phyloP scores from a whole-genome alignment of 768 basidiomycete genomes.

The Rickenella mellea region DNA sequence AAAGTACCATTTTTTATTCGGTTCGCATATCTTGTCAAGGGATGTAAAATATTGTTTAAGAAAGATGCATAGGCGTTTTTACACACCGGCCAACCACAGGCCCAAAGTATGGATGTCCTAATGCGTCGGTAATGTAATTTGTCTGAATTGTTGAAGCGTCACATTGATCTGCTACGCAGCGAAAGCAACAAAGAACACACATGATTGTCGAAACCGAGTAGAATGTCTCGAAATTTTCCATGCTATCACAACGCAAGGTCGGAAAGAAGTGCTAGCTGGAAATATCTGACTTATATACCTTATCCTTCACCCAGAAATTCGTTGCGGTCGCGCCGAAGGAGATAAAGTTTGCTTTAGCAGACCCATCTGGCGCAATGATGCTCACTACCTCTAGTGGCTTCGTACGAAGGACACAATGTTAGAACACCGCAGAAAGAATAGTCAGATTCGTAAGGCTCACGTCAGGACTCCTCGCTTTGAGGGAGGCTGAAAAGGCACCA shows the following conservation, averaged over 20 bases:
- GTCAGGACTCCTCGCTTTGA: too few species aligned
- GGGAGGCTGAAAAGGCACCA: too few species aligned
- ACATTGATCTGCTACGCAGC: background rate
- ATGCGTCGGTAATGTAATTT: constrained; percentile 34
- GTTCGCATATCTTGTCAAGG: constrained; percentile 41
- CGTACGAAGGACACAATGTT: too few species aligned
- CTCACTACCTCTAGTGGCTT: constrained; percentile 43
- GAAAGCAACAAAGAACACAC: constrained; percentile 18
- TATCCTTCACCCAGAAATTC: constrained; percentile 47
- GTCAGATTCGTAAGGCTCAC: too few species aligned
- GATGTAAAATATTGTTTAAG: constrained; percentile 15
- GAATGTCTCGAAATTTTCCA: constrained; percentile 38
- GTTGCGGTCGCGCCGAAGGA: constrained; percentile 47
- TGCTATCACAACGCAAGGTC: too few species aligned
- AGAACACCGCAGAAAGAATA: too few species aligned
- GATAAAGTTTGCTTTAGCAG: constrained; percentile 49
- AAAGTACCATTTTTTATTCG: constrained; percentile 46
- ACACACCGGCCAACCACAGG: constrained; percentile 30
- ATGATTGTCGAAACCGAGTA: constrained; percentile 51
- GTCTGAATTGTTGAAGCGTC: constrained; percentile 12
- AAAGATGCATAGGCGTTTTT: background rate
- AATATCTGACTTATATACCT: too few species aligned
- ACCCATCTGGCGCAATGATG: constrained; percentile 41
- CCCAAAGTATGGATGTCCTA: constrained; percentile 39
- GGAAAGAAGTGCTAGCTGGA: too few species aligned